phyloP scores from a whole-genome alignment of 352 stramenopile genomes.

The Phytophthora pini region DNA sequence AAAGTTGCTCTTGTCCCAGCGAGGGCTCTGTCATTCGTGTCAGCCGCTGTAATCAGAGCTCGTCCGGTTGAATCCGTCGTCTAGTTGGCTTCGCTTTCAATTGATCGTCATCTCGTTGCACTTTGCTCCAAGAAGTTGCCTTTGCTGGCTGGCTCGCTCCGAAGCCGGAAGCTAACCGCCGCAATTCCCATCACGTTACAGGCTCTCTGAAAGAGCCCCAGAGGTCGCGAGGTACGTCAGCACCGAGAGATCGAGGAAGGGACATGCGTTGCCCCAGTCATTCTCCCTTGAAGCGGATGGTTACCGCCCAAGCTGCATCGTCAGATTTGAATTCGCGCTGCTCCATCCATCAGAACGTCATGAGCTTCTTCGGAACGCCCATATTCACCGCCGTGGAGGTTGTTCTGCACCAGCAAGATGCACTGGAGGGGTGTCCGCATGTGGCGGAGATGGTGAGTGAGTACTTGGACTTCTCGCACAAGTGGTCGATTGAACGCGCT shows the following conservation, averaged over 20 bases:
- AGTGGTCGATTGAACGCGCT: constrained; percentile 66
- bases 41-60: constrained; percentile 9
- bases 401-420: constrained; percentile 53
- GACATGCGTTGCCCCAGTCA: constrained; percentile 13
- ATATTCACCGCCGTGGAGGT: constrained; percentile 49
- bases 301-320: not conserved
- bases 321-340: constrained; percentile 26
- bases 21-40: too few relatives aligned
- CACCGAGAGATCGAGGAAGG: constrained; percentile 11
- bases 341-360: constrained; percentile 5
- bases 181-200: constrained; percentile 16
- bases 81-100: constrained; percentile 17
- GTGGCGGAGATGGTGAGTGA: constrained; percentile 52
- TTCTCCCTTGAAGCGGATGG: constrained; percentile 21
- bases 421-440: constrained; percentile 53
- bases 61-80: constrained; percentile 15
- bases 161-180: constrained; percentile 24
- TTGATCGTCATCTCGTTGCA: constrained; percentile 31
- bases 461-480: constrained; percentile 61
- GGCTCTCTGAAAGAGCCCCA: not conserved
- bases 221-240: constrained; percentile 39
- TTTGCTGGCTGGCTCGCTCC: constrained; percentile 8
- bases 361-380: constrained; percentile 23
- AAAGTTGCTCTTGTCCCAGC: too few relatives aligned
- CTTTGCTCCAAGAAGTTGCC: not conserved